These are phyloP conservation scores for Thermochaetoides thermophila DNA, from an alignment of 495 filamentous ascomycete genomes.

Conservation along the genomic window DNA sequence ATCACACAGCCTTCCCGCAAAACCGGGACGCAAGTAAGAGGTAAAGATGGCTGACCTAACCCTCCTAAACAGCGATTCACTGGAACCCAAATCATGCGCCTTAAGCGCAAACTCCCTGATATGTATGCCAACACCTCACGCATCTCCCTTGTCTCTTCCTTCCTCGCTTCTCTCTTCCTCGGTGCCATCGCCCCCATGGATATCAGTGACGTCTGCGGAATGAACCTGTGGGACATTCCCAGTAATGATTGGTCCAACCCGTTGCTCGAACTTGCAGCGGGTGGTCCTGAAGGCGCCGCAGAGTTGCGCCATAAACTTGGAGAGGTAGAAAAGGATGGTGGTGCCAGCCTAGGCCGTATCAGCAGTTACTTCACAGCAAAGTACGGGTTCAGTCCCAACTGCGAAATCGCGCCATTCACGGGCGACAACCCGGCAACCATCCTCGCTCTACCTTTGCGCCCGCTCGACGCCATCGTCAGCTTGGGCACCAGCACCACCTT, in stretches of 20 bases:
- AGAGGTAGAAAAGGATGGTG: conserved; percentile 62
- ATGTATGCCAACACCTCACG: conserved; percentile 67
- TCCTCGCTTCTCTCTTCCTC: conserved; percentile 82
- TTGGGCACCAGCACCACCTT: conserved; percentile 94
- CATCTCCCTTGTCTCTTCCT: conserved; percentile 89
- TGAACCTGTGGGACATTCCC: conserved; percentile 91
- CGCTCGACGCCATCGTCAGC: conserved; percentile 83
- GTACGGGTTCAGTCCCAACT: conserved; percentile 63
- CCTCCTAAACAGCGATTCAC: conserved; percentile 62
- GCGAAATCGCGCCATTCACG: conserved; percentile 70
- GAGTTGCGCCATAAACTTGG: conserved; percentile 71
- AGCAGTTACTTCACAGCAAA: conserved; percentile 59
- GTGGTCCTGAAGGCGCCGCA: conserved; percentile 43
- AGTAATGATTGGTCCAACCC: conserved; percentile 54
- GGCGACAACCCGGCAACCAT: conserved; percentile 96
- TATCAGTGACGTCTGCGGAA: conserved; percentile 88
- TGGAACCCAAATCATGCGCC: conserved; percentile 88
- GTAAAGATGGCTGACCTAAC: conserved; percentile 11
- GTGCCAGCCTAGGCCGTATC: conserved; percentile 58
- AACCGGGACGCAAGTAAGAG: too few species aligned
- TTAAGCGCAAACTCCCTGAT: conserved; percentile 61
- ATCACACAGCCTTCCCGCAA: not conserved
- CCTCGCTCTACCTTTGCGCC: conserved; percentile 69
- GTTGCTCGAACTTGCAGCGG: conserved; percentile 64
- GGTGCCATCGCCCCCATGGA: conserved; percentile 78